These are phyloP conservation scores for Prunus campanulata DNA, from an alignment of 306 rosid species.

Conservation along the genomic window DNA sequence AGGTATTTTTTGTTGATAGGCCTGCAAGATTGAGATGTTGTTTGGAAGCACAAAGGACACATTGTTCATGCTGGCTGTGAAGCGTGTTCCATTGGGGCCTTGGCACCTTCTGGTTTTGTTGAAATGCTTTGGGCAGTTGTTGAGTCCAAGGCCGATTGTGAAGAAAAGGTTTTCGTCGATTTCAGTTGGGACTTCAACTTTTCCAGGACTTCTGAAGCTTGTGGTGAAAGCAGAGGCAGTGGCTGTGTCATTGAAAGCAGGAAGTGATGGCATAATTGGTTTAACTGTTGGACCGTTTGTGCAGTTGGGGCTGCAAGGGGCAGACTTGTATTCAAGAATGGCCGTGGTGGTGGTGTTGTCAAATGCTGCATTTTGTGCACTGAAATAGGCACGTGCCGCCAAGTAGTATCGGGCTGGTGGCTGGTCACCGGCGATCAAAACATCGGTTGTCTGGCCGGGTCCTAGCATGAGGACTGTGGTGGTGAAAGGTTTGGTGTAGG, in stretches of 20 bases:
- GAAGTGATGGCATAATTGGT: slow-evolving; percentile 63
- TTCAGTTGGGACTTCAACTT: slow-evolving; percentile 59
- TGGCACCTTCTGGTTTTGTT: slow-evolving; percentile 38
- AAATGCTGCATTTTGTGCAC: slow-evolving; percentile 70
- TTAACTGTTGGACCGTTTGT: slow-evolving; percentile 29
- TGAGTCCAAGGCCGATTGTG: slow-evolving; percentile 72
- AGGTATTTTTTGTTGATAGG: slow-evolving; percentile 51
- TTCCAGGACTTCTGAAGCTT: slow-evolving; percentile 51
- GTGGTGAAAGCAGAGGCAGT: slow-evolving; percentile 63
- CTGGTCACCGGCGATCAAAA: slow-evolving; percentile 68
- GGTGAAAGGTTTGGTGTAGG: slow-evolving; percentile 81
- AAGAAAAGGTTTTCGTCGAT: slow-evolving; percentile 73
- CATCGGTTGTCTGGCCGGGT: slow-evolving; percentile 97
- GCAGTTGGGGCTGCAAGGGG: slow-evolving; percentile 46
- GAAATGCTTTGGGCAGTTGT: slow-evolving; percentile 60
- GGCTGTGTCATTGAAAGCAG: slow-evolving; percentile 78
- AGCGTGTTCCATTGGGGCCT: slow-evolving; percentile 89
- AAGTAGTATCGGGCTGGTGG: slow-evolving; percentile 64
- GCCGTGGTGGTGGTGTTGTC: slow-evolving; percentile 94
- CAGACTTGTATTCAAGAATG: slow-evolving; percentile 62
- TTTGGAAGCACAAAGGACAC: slow-evolving; percentile 72
- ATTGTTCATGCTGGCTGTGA: slow-evolving; percentile 85
- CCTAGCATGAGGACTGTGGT: slow-evolving; percentile 77
- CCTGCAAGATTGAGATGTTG: slow-evolving; percentile 66
- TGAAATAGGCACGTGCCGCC: slow-evolving; percentile 76